These are phyloP conservation scores for Solanum paucissectum DNA, from an alignment of 257 asterid species.

Conservation along the genomic window DNA sequence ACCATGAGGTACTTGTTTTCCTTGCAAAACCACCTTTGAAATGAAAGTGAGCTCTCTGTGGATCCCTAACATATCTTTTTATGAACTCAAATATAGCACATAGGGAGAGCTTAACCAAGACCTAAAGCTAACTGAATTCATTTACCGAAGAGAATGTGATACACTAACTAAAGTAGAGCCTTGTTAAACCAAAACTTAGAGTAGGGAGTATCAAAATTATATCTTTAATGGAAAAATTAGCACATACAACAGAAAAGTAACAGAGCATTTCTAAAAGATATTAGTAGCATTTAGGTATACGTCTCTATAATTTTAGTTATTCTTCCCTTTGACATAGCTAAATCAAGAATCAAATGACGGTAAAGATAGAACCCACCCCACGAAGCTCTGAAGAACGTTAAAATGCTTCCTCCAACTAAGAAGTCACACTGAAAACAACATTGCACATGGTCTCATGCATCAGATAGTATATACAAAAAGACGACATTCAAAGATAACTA, in stretches of 20 bases:
- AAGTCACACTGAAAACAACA: neutral
- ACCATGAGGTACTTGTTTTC: neutral
- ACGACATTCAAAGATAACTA: neutral
- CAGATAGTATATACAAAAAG: neutral
- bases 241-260: neutral
- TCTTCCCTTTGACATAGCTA: neutral
- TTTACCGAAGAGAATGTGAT: neutral
- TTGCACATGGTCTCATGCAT: neutral
- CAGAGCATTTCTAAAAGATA: neutral
- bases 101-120: neutral
- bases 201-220: neutral
- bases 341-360: neutral
- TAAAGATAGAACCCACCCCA: neutral
- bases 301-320: neutral
- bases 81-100: neutral
- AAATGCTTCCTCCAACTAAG: neutral
- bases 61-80: neutral
- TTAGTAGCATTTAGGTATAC: neutral
- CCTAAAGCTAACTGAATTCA: neutral
- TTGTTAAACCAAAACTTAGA: neutral
- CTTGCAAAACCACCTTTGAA: neutral
- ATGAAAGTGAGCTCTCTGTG: neutral
- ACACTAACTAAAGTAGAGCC: neutral
- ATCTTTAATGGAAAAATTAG: neutral
- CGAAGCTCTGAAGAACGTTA: neutral